Percentiles rank a stretch among this genome's conserved stretches.
These are phyloP conservation scores for Periconia macrospinosa DNA, from an alignment of 2,329 filamentous ascomycete genomes.

Conservation along the genomic window DNA sequence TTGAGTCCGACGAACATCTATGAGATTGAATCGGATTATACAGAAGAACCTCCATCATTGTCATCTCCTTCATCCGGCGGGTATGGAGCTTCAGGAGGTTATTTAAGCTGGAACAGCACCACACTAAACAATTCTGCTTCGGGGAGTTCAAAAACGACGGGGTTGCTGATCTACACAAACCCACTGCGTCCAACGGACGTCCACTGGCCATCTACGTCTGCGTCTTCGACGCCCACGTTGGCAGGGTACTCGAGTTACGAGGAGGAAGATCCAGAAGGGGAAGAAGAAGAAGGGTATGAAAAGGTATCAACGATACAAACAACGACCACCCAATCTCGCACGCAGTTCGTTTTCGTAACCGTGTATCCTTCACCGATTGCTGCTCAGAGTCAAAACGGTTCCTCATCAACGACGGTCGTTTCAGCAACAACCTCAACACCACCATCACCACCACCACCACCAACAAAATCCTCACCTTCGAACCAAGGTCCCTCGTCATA, in stretches of 20 bases:
- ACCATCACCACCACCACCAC: neutral
- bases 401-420: neutral
- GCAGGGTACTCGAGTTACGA: neutral
- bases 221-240: too few relatives aligned
- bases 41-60: neutral
- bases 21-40: neutral
- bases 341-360: neutral
- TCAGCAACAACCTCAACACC: neutral
- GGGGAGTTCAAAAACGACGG: neutral
- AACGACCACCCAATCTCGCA: neutral
- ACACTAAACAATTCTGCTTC: too few relatives aligned
- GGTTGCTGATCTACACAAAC: slow-evolving; percentile 1
- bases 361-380: neutral
- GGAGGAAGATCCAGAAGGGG: too few relatives aligned
- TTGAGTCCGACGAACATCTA: neutral
- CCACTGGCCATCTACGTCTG: too few relatives aligned
- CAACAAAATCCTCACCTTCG: too few relatives aligned
- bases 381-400: too few relatives aligned
- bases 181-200: slow-evolving; percentile 5
- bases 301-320: neutral
- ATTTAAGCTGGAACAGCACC: neutral
- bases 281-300: neutral
- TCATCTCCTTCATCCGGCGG: too few relatives aligned
- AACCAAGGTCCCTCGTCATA: too few relatives aligned
- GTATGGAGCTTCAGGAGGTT: too few relatives aligned